Evolutionary conservation across 2,329 filamentous ascomycete species (phyloP), one percentile per base, ranked within the genome.

Genomic region (Stachybotrys chartarum): DNA sequence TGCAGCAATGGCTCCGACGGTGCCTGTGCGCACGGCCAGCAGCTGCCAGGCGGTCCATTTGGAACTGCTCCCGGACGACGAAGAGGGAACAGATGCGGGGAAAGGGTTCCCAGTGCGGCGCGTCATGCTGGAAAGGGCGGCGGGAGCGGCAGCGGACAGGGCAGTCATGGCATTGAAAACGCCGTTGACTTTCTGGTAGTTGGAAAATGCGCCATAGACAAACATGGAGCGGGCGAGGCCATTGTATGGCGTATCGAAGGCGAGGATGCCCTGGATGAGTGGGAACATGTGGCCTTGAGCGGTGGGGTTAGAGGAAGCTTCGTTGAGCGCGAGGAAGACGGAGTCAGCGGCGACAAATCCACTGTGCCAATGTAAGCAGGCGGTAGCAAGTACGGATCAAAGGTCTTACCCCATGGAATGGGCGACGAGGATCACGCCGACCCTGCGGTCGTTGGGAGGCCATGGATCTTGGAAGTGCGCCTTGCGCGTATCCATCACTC

Each of bases 201-300:
- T 82, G 52, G 78, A 81, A 55, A 83, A 83, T 35, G 80, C 80
- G 49, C 80, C 80, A 58, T 83, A 83, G 49, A 82, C 80, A 57
- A 83, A 83, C 79, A 83, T 81, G 51, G 78, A 79, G 12, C 80
- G 71, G 3, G 80, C 78, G 16, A 83, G 77, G 7, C 86, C 86
- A 56, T 90, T 84, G 70, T 87, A 95, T 0, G 91, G 91, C 0
- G 91, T 96, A 70, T 96, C 91, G 63, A 94, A 94, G 7, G 90
- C 84, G 39, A 95, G 77, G 16, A 95, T 78, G 52, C 88, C 91
- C 64, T 90, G 87, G 57, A 95, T 87, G 54, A 89, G 82, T 0
- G 91, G 91, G 68, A 95, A 95, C 69, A 91, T 83, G 51, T 85
- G 78, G 3, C 62, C 57, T 1, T 62, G 60, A 7, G 70, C 63